Evolutionary conservation across 164 flowering plant species (phyloP), one percentile per base, ranked within the genome.

Genomic region (Warburgia ugandensis): DNA sequence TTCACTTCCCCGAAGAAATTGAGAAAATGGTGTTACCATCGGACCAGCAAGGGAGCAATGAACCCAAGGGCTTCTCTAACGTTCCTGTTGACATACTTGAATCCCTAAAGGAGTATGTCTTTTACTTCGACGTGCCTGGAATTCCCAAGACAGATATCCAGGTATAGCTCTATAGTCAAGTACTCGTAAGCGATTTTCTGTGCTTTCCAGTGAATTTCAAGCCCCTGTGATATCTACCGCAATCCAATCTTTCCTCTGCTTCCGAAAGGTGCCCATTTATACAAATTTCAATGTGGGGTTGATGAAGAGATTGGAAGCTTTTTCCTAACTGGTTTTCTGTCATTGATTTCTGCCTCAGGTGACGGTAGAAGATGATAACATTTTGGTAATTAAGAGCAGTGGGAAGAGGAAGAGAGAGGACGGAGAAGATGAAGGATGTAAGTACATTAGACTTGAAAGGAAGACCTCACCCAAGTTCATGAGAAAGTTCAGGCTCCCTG

Each of bases 351-450:
- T 22, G 35, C 0, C 45, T 33, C 66, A 87, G 90, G 86, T 87
- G 36, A 82, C 85, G 0, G 72, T 88, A 0, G 94, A 84, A 50
- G 86, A 81, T 10, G 81, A 78, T 43, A 69, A 58, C n/a, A 75
- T 67, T 0, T 48, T 89, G 62, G 88, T 83, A 61, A 63, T 89
- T 2, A 46, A 53, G 19, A 75, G 76, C 66, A 58, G 46, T n/a
- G 78, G 83, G 62, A 84, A 83, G 77, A 77, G 86, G 69, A 86
- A 83, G 71, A 63, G 81, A 0, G 81, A 79, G 48, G 91, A 81
- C 1, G 78, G 68, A 14, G 86, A 76, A 5, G 86, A 76, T 2
- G 82, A 76, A 50, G 77, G 78, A 3, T 79, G 86, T 73, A 81
- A 78, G 71, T 83, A 75, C 59, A 45, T 83, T 3, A 60, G 77